Evolutionary conservation across 83 land plant species (phyloP).

Genomic region (Isoetes engelmannii): DNA sequence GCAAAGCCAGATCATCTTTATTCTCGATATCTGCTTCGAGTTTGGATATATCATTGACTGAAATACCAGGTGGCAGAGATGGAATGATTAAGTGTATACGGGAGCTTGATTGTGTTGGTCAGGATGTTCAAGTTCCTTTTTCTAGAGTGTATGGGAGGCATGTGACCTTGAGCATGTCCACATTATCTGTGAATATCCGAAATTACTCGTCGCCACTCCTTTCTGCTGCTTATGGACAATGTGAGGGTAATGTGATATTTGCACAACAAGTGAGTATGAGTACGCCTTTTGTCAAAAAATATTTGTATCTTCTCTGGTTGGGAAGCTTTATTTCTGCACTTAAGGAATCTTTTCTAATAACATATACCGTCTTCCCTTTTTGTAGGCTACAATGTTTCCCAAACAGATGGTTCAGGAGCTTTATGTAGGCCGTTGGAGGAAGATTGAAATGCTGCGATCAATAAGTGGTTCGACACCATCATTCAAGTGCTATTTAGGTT

Average conservation of each 20-base stretch:
- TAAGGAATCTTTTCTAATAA: too few species aligned
- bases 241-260: slow-evolving; percentile 75
- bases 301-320: neutral
- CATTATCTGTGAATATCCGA: slow-evolving; percentile 59
- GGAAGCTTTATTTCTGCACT: too few species aligned
- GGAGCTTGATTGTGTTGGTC: slow-evolving; percentile 57
- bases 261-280: slow-evolving; percentile 77
- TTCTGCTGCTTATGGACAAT: slow-evolving; percentile 58
- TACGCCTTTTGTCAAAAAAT: neutral
- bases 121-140: slow-evolving; percentile 61
- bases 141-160: slow-evolving; percentile 66
- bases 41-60: slow-evolving; percentile 58
- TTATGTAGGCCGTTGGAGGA: slow-evolving; percentile 78
- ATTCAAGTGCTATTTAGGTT: slow-evolving; percentile 62
- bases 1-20: slow-evolving; percentile 54
- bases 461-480: slow-evolving; percentile 94
- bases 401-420: slow-evolving; percentile 79
- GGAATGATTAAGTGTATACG: slow-evolving; percentile 77
- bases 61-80: slow-evolving; percentile 68
- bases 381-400: slow-evolving; percentile 90
- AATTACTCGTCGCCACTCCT: slow-evolving; percentile 73
- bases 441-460: slow-evolving; percentile 71
- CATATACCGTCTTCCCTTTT: too few species aligned
- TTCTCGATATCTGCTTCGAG: slow-evolving; percentile 59
- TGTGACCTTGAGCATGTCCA: slow-evolving; percentile 42